Percentiles rank a stretch among this genome's conserved stretches.
Evolutionary conservation across 148 eudicot species (phyloP).

Genomic region (Beta vulgaris): DNA sequence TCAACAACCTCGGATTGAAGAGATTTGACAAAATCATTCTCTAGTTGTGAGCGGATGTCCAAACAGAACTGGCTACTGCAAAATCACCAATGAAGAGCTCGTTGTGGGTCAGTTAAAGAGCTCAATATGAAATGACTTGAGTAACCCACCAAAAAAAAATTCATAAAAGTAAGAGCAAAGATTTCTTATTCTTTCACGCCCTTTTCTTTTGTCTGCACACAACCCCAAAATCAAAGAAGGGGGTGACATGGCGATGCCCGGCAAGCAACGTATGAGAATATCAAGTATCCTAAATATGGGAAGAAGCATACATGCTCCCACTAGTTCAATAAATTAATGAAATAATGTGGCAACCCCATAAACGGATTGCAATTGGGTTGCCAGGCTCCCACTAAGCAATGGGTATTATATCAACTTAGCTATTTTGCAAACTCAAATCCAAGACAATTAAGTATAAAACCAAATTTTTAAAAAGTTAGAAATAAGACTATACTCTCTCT

Average conservation of each 20-base stretch:
- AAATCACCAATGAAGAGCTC: slow-evolving; percentile 13
- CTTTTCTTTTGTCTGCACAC: neutral
- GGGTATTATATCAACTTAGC: neutral
- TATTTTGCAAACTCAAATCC: neutral
- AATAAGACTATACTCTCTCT: too few species aligned
- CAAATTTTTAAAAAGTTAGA: neutral
- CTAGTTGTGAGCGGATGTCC: slow-evolving; percentile 69
- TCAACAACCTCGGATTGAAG: slow-evolving; percentile 72
- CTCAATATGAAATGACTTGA: neutral
- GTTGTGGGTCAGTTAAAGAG: neutral
- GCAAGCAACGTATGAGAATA: neutral
- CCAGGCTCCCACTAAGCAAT: neutral
- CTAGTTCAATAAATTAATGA: neutral
- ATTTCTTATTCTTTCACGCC: neutral
- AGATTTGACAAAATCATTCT: slow-evolving; percentile 79
- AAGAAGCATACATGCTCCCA: neutral
- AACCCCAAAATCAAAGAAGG: neutral
- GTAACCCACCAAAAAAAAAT: neutral
- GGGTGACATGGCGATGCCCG: neutral
- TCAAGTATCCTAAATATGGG: neutral
- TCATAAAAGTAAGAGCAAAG: neutral
- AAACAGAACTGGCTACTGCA: slow-evolving; percentile 82
- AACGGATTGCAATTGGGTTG: neutral
- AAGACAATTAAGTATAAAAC: neutral
- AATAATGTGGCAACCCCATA: neutral